A percentile compares a stretch with the other conserved stretches of the same genome.
phyloP scores from a whole-genome alignment of 1,139 yeast species.

The Martiniozyma asiatica region DNA sequence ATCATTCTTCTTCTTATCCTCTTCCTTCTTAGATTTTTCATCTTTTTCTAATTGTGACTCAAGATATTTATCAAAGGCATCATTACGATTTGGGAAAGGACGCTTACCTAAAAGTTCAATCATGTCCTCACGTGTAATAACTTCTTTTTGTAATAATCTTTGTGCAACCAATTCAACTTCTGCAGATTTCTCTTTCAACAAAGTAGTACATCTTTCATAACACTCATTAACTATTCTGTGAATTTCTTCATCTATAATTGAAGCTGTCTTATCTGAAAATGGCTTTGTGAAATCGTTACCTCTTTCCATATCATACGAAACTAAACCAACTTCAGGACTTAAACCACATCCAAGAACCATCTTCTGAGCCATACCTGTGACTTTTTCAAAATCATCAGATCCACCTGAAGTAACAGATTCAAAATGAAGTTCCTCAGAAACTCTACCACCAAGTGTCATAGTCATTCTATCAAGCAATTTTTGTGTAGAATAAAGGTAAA shows the following conservation, averaged over 20 bases:
- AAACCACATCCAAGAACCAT: conserved; percentile 92
- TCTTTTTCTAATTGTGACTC: conserved; percentile 9
- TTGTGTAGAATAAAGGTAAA: conserved; percentile 64
- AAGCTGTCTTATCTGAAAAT: conserved; percentile 79
- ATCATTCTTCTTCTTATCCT: conserved; percentile 2
- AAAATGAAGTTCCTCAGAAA: conserved; percentile 86
- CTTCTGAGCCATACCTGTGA: conserved; percentile 85
- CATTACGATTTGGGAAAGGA: conserved; percentile 72
- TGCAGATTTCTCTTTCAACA: conserved; percentile 56
- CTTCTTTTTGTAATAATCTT: conserved; percentile 62
- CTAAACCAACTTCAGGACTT: conserved; percentile 76
- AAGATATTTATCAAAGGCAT: conserved; percentile 81
- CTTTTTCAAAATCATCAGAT: conserved; percentile 90
- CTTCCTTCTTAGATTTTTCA: conserved; percentile 1
- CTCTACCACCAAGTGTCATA: conserved; percentile 96
- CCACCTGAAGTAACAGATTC: conserved; percentile 90
- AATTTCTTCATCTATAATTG: conserved; percentile 71
- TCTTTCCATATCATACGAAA: conserved; percentile 35
- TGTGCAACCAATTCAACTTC: conserved; percentile 83
- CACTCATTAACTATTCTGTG: conserved; percentile 72
- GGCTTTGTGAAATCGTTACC: conserved; percentile 61
- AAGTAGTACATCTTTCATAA: conserved; percentile 51
- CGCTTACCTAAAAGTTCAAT: conserved; percentile 59
- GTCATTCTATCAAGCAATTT: conserved; percentile 86
- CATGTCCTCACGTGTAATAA: conserved; percentile 75